Base-by-base conservation (phyloP, 2,329 filamentous ascomycete species). In the Fusarium sp. region DNA sequence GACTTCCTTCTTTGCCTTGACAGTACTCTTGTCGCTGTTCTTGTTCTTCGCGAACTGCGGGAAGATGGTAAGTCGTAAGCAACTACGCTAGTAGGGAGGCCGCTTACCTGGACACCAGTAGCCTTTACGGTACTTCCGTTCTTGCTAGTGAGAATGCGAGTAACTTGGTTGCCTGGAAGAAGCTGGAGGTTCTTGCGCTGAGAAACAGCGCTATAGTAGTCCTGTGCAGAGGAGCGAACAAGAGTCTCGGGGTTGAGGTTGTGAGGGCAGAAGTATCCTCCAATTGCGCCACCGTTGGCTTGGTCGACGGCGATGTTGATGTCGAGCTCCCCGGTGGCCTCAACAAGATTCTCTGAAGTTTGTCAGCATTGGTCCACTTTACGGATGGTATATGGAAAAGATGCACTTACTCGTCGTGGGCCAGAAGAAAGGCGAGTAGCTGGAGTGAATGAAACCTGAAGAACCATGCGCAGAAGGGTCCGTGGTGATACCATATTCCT, bases 1-100 rank as follows among this genome's bases (percentile, higher is more conserved):
- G 7, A 84, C 81, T 50, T 86, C 84, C 46, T 80, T 82, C 14
- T 54, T 72, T 2, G 69, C 76, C 13, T 52, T 53, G 4, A 72
- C 57, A 3, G 61, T 62, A 3, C 39, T 36, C 7, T n/a, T 33
- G 20, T 58, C 12, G 7, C 42, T 45, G 8, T n/a, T 7, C 13
- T n/a, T 63, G 7, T 36, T 61, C 18, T 64, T 64, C 1, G 73
- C 44, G 11, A 68, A 74, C 72, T 74, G 4, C 1, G 8, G 5
- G 3, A 22, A 17, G 13, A 2, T 1, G 1, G 9, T 58, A 4
- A 55, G 35, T 15, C 5, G 18, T 5, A 5, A 15, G 36, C 18
- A 1, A 5, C 4, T 7, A 4, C 5, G 7, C 0, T 8, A 2
- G n/a, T 1, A 15, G 13, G 2, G 11, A 4, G 7, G 3, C 2